Percentiles rank a stretch among this genome's conserved stretches.
phyloP scores from a whole-genome alignment of 2,329 filamentous ascomycete species.

The Dothideomycetes sp. region DNA sequence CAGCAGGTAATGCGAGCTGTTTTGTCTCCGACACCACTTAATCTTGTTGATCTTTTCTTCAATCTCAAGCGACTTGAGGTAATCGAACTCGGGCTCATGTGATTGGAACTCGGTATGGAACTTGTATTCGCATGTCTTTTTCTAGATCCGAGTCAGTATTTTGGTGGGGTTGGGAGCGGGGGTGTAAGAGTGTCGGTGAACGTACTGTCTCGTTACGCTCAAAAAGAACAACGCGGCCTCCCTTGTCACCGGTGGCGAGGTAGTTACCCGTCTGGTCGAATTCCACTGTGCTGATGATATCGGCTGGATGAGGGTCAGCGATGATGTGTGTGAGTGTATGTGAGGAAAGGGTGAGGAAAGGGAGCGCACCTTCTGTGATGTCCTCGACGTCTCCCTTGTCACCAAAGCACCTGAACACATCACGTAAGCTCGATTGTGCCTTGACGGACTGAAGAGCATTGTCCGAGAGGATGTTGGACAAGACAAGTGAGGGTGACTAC shows the following conservation, averaged over 20 bases:
- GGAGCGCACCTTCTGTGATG: constrained; percentile 75
- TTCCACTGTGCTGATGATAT: constrained; percentile 86
- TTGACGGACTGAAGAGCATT: background rate
- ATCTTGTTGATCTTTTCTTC: constrained; percentile 99
- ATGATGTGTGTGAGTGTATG: background rate
- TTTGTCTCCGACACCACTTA: constrained; percentile 98
- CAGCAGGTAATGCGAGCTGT: constrained; percentile 94
- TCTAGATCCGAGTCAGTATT: constrained; percentile 45
- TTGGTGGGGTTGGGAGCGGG: constrained; percentile 1
- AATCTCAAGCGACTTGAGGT: constrained; percentile 97
- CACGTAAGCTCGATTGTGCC: background rate
- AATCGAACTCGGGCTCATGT: constrained; percentile 98
- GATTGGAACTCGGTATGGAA: constrained; percentile 99
- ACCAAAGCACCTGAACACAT: constrained; percentile 76
- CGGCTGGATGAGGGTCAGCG: constrained; percentile 46
- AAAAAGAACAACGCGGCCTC: constrained; percentile 74
- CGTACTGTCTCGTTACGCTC: constrained; percentile 91
- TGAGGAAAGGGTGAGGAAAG: background rate
- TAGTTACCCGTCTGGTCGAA: constrained; percentile 89
- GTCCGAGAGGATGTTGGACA: background rate
- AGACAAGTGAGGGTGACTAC: constrained; percentile 27
- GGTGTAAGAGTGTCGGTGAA: constrained; percentile 16
- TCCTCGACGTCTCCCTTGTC: constrained; percentile 99
- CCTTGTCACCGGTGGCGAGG: constrained; percentile 82
- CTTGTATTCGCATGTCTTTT: constrained; percentile 99